Conservation (phyloP, 306 rosid species). For the Prunus padus region DNA sequence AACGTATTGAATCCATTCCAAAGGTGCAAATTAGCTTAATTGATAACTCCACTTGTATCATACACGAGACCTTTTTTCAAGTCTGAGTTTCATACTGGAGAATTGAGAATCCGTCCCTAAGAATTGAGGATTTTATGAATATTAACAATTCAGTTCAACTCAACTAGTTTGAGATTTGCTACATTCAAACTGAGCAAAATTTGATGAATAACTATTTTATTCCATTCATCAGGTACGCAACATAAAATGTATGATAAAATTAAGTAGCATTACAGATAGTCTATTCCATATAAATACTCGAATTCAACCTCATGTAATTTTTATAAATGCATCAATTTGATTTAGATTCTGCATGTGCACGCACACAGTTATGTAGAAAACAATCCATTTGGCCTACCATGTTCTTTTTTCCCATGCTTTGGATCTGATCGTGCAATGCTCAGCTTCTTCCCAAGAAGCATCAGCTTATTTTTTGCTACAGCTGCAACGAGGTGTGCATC, state of each 20-base stretch:
- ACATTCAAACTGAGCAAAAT: not conserved
- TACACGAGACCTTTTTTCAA: no score
- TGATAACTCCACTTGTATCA: not conserved
- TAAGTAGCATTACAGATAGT: not conserved
- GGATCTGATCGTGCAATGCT: conserved; percentile 85
- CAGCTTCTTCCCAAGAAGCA: conserved; percentile 68
- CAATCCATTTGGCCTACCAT: conserved; percentile 38
- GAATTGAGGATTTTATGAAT: not conserved
- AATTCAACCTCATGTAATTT: not conserved
- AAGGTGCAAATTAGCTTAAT: not conserved
- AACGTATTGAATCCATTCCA: not conserved
- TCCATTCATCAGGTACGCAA: not conserved
- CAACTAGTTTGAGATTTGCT: not conserved
- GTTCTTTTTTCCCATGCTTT: conserved; percentile 54
- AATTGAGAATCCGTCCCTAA: not conserved
- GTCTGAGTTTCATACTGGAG: not conserved
- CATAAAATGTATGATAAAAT: no score
- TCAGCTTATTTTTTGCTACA: conserved; percentile 64
- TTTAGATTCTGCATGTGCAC: conserved; percentile 6
- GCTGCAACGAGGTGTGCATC: conserved; percentile 77
- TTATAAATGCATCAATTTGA: not conserved
- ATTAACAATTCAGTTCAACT: not conserved
- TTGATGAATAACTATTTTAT: not conserved
- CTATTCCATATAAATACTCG: not conserved
- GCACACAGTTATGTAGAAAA: not conserved